These are phyloP conservation scores for Pseudogymnoascus sp. DNA, from an alignment of 2,329 filamentous ascomycete species.

Conservation along the genomic window DNA sequence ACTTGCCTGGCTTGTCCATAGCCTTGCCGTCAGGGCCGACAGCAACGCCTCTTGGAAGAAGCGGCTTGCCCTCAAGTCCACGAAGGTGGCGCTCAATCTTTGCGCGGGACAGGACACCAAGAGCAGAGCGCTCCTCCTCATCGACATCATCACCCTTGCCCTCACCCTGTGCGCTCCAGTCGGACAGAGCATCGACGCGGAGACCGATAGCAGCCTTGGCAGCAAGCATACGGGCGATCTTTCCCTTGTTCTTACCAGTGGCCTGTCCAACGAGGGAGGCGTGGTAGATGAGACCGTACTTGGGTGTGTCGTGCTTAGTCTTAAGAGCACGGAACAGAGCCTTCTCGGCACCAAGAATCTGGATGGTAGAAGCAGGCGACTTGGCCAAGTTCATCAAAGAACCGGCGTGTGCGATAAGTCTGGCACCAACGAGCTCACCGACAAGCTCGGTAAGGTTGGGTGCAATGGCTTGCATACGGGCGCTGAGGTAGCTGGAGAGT, in stretches of 20 bases:
- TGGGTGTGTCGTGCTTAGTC: slow-evolving; percentile 98
- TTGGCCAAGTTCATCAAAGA: slow-evolving; percentile 94
- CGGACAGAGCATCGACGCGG: slow-evolving; percentile 81
- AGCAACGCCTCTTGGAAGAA: slow-evolving; percentile 66
- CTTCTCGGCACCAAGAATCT: slow-evolving; percentile 98
- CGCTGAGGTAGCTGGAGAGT: slow-evolving; percentile 80
- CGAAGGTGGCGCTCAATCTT: slow-evolving; percentile 71
- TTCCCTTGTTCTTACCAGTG: slow-evolving; percentile 97
- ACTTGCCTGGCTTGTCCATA: slow-evolving; percentile 61
- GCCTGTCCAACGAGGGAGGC: slow-evolving; percentile 92
- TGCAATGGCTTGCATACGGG: slow-evolving; percentile 93
- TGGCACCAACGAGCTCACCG: slow-evolving; percentile 86
- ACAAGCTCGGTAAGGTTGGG: slow-evolving; percentile 92
- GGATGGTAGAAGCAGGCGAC: slow-evolving; percentile 88
- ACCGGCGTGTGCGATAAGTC: slow-evolving; percentile 89
- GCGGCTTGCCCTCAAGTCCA: slow-evolving; percentile 81
- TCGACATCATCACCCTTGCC: slow-evolving; percentile 59
- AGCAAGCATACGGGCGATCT: slow-evolving; percentile 93
- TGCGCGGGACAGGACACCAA: slow-evolving; percentile 66
- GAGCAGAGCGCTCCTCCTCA: slow-evolving; percentile 79
- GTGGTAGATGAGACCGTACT: slow-evolving; percentile 93
- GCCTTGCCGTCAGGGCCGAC: slow-evolving; percentile 67
- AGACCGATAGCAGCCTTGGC: slow-evolving; percentile 90
- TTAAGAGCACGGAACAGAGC: slow-evolving; percentile 96
- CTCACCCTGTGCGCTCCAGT: slow-evolving; percentile 63